Base-by-base conservation (phyloP, 164 flowering plant genomes). In the Warburgia ugandensis region DNA sequence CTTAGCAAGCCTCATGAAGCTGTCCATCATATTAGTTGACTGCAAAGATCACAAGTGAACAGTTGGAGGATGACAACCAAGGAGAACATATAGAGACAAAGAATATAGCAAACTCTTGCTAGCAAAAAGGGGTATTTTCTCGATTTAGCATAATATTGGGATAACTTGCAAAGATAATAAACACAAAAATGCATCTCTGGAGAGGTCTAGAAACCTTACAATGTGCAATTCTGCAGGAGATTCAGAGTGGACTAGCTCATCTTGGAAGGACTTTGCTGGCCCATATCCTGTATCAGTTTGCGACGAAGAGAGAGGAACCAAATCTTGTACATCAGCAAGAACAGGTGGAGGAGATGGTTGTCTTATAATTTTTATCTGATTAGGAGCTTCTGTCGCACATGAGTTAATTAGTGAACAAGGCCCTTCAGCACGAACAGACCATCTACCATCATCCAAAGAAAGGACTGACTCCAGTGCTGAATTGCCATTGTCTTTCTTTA, bases 261-360 rank as follows among this genome's bases (percentile, higher is more conserved):
- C 83, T 37, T 66, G 56, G 12, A 71, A 63, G 6, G 70, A 48
- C 42, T 59, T 67, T n/a, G 66, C 85, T 36, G 64, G 22, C 38
- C 60, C 67, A 67, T 53, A 32, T 22, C 64, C 75, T 60, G 63
- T 41, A 42, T 73, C 83, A 40, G 60, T 78, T 50, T 75, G 70
- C 1, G 77, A 48, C 36, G 85, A 66, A 16, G 65, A 46, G 5
- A 54, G 66, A 25, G 84, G 81, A n/a, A 81, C 63, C 69, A 92
- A 60, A 76, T 88, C 94, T 63, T 80, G 83, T 30, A 92, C 94
- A 54, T 83, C 85, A 23, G 95, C 91, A 49, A 88, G 91, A 45
- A 88, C 81, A 69, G 99, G 83, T 14, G 96, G 96, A 60, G 96
- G 94, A 63, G 86, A 78, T 63, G 95, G 99, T 55, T 92, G 94